phyloP scores from a whole-genome alignment of 129 eudicot genomes.

The Flaveria brownii region DNA sequence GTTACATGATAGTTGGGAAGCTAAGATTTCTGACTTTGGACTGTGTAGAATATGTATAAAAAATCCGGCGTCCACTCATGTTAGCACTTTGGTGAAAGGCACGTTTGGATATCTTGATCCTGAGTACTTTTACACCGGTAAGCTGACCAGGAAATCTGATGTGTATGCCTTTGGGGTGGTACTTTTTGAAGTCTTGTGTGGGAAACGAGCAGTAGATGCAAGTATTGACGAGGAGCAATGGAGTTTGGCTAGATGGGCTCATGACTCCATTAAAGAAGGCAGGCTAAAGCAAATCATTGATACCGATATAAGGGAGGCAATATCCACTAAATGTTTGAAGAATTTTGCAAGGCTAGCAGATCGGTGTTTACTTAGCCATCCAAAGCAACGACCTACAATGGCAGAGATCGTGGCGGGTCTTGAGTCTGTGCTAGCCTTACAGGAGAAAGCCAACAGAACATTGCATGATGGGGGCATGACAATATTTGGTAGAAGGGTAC shows the following conservation, averaged over 20 bases:
- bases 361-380: conserved; percentile 30
- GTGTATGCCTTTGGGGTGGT: conserved; percentile 39
- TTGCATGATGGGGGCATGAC: not conserved
- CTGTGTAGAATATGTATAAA: conserved; percentile 10
- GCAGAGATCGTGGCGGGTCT: conserved; percentile 27
- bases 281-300: conserved; percentile 35
- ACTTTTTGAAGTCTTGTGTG: conserved; percentile 38
- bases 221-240: conserved; percentile 36
- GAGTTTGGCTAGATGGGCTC: conserved; percentile 33
- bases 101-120: conserved; percentile 36
- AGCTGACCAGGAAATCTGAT: conserved; percentile 31
- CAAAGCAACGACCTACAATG: conserved; percentile 32
- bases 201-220: conserved; percentile 39
- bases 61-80: not conserved
- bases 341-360: conserved; percentile 31
- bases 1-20: conserved; percentile 1
- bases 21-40: conserved; percentile 24
- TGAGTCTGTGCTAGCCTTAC: conserved; percentile 23
- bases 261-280: conserved; percentile 35
- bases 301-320: conserved; percentile 27
- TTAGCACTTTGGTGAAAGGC: conserved; percentile 14
- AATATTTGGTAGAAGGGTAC: not conserved
- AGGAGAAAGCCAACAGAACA: conserved; percentile 4
- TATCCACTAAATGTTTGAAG: conserved; percentile 34
- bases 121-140: conserved; percentile 26